Conservation (phyloP, 495 filamentous ascomycete species). For the Aspergillus campestris region DNA sequence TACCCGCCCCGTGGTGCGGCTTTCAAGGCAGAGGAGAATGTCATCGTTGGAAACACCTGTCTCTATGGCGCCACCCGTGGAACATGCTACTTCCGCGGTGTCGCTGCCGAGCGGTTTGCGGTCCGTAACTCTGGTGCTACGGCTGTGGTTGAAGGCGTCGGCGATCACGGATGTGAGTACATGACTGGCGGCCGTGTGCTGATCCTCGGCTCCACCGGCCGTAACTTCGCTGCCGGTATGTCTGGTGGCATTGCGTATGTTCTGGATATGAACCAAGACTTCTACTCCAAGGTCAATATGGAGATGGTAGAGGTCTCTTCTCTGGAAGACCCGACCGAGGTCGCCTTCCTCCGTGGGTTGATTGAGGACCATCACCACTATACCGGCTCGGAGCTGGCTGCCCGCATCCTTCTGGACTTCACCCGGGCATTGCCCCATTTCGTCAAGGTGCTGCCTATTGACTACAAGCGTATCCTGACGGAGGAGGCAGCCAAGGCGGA, state of each 20-base stretch:
- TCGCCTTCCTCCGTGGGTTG: conserved; percentile 86
- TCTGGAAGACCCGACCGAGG: conserved; percentile 83
- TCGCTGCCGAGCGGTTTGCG: conserved; percentile 95
- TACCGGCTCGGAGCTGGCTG: conserved; percentile 94
- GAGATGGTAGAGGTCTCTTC: conserved; percentile 96
- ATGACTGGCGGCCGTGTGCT: conserved; percentile 97
- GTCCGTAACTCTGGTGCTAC: conserved; percentile 97
- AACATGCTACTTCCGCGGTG: conserved; percentile 95
- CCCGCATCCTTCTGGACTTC: conserved; percentile 95
- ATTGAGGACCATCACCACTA: conserved; percentile 99
- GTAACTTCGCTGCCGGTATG: conserved; percentile 99
- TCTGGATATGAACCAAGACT: conserved; percentile 86
- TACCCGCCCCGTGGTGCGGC: conserved; percentile 91
- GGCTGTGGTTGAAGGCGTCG: conserved; percentile 93
- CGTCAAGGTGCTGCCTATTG: conserved; percentile 88
- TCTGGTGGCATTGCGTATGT: conserved; percentile 98
- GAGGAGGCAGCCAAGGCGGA: conserved; percentile 83
- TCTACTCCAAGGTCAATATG: conserved; percentile 89
- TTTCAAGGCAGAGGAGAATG: conserved; percentile 97
- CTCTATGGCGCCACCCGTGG: conserved; percentile 93
- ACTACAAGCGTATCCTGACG: conserved; percentile 91
- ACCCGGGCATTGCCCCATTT: conserved; percentile 86
- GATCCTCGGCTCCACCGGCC: conserved; percentile 85
- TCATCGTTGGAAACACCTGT: conserved; percentile 94
- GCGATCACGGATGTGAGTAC: conserved; percentile 98